Base-by-base conservation (phyloP, 148 eudicot species). In the Chenopodium quinoa region DNA sequence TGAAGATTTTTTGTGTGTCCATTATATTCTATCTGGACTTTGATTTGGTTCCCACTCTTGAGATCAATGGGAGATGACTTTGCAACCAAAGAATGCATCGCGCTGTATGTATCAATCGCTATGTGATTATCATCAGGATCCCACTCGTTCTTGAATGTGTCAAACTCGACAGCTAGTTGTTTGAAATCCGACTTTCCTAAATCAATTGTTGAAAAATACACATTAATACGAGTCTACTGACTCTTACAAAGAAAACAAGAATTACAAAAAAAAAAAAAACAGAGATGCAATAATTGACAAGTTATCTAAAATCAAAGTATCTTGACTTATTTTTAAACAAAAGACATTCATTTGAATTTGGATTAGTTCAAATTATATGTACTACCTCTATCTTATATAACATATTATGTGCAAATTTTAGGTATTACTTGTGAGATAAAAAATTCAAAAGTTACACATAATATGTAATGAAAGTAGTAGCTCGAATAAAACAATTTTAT, bases 61-160 rank as follows among this genome's bases (percentile, higher is more conserved):
- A 92, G 91, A 63, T 82, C 31, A 75, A 92, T 87, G 40, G 87
- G 84, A 6, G 82, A 60, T 46, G 79, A 69, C 60, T 84, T 84
- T 27, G 73, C 83, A 0, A 69, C 76, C 25, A 90, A 80, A 5
- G 96, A 91, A 5, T 74, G 32, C 56, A 73, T 78, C 0, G 88
- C 82, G 77, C 88, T 89, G 1, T 1, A 37, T 32, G 93, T 89
- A 85, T 86, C 91, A 16, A 92, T 88, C 3, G 85, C 95, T 0
- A 90, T 81, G 76, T 92, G 95, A 76, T 92, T 92, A 3, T 71
- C 87, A 22, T 92, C 93, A 34, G 89, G 87, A 22, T 92, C 95
- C 12, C 81, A 85, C 70, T 90, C 91, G 37, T 92, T 92, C 84
- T 88, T 86, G 91, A 77, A 92, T 4, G 95, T 90, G 84, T 92